Conservation (phyloP, 1,139 yeast species). For the Diutina pseudorugosa region DNA sequence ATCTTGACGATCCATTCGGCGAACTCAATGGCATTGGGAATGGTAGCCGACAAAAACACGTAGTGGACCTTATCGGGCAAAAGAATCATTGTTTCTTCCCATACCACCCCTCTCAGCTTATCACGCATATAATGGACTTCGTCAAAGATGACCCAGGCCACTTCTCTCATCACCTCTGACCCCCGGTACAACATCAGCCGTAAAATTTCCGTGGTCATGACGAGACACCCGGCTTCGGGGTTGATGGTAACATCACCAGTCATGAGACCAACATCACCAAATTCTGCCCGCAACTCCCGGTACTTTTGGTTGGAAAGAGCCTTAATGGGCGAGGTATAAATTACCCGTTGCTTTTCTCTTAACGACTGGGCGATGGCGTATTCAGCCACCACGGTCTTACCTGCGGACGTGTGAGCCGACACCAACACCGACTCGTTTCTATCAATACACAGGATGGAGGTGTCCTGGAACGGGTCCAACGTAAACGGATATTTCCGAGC, state of each 20-base stretch:
- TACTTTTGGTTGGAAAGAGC: constrained; percentile 95
- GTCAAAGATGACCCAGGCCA: constrained; percentile 92
- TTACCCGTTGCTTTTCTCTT: constrained; percentile 84
- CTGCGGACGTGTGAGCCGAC: constrained; percentile 98
- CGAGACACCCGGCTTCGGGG: constrained; percentile 92
- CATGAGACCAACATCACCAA: constrained; percentile 88
- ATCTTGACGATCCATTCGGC: constrained; percentile 97
- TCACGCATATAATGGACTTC: constrained; percentile 96
- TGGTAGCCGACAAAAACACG: constrained; percentile 87
- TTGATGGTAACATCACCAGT: constrained; percentile 97
- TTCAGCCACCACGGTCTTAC: constrained; percentile 98
- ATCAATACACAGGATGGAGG: constrained; percentile 89
- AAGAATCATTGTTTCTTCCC: constrained; percentile 97
- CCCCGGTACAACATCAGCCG: constrained; percentile 90
- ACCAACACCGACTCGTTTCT: constrained; percentile 92
- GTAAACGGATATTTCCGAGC: constrained; percentile 89
- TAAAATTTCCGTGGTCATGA: constrained; percentile 95
- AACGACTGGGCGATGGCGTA: constrained; percentile 95
- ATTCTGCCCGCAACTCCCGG: constrained; percentile 82
- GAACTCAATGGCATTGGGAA: constrained; percentile 96
- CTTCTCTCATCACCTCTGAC: constrained; percentile 91
- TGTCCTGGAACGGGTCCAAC: constrained; percentile 92
- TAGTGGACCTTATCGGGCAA: constrained; percentile 90
- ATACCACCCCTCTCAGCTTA: constrained; percentile 93
- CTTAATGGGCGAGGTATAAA: constrained; percentile 94